Base-by-base conservation (phyloP, 352 stramenopile species). In the Phytopythium montanum region DNA sequence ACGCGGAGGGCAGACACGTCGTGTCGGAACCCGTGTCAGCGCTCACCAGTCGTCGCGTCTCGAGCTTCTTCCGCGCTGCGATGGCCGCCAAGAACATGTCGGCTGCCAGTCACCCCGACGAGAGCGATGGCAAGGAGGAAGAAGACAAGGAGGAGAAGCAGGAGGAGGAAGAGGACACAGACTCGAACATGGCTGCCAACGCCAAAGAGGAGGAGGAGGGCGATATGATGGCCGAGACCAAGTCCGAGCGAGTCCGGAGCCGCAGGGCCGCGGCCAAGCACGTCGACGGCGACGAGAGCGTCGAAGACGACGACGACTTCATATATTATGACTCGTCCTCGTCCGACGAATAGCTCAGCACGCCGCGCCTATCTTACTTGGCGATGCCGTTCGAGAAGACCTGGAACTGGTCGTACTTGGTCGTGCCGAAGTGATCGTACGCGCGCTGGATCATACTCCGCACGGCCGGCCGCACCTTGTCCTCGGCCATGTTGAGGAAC, bases 361-460 rank as follows among this genome's bases (percentile, higher is more conserved):
- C 4, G 12, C 31, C 19, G 5, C 25, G 2, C 8, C 36, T 25
- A 5, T 26, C 70, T 70, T 84, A 93, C 59, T 90, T 91, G 55
- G 81, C 76, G 48, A 97, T 96, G n/a, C 90, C 90, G 64, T 95
- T 95, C n/a, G 85, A 92, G 59, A 88, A 97, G 12, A 88, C 77
- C 68, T 98, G 92, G 69, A 98, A 98, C 50, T 95, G 75, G 71
- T 98, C 94, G 73, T 99, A 99, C 81, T 96, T 98, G 62, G 81
- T 88, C 12, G 96, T 99, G 52, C 92, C 88, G 80, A 97, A 98
- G 80, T 98, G 97, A 61, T 96, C 95, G 56, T 98, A 86, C 59
- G 92, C 87, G 44, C 96, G 85, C 60, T 98, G 90, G n/a, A 99
- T 94, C 65, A 98, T 90, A 50, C 75, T 84, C 50, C 96, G 76